phyloP scores from a whole-genome alignment of 495 filamentous ascomycete species.

The Neurospora sp. region DNA sequence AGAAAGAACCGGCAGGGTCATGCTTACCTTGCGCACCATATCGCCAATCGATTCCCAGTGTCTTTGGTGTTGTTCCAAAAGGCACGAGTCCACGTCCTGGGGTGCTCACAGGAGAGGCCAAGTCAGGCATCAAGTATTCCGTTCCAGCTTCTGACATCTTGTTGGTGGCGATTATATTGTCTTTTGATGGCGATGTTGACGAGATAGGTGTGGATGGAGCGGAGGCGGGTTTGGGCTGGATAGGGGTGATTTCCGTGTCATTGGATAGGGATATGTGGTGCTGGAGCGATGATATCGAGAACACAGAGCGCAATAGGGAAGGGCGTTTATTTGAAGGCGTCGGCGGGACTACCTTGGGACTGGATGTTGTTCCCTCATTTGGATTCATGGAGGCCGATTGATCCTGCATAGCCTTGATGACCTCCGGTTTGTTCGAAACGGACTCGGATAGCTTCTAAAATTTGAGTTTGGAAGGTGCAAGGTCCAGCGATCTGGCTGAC shows the following conservation, averaged over 20 bases:
- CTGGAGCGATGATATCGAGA: neutral
- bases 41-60: slow-evolving; percentile 12
- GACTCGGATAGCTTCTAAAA: neutral
- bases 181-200: neutral
- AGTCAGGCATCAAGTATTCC: neutral
- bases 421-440: neutral
- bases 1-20: neutral
- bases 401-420: neutral
- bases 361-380: neutral
- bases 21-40: slow-evolving; percentile 24
- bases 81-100: neutral
- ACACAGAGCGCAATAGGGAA: neutral
- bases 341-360: neutral
- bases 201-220: neutral
- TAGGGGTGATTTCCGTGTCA: neutral
- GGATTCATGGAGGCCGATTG: neutral
- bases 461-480: neutral
- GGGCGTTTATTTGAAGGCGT: neutral
- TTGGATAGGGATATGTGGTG: neutral
- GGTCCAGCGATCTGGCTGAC: neutral
- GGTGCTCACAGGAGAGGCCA: neutral
- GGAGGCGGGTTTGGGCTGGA: neutral
- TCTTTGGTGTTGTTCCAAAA: neutral
- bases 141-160: neutral
- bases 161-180: neutral